Base-by-base conservation (phyloP, 2,329 filamentous ascomycete species). In the Beauveria bassiana region DNA sequence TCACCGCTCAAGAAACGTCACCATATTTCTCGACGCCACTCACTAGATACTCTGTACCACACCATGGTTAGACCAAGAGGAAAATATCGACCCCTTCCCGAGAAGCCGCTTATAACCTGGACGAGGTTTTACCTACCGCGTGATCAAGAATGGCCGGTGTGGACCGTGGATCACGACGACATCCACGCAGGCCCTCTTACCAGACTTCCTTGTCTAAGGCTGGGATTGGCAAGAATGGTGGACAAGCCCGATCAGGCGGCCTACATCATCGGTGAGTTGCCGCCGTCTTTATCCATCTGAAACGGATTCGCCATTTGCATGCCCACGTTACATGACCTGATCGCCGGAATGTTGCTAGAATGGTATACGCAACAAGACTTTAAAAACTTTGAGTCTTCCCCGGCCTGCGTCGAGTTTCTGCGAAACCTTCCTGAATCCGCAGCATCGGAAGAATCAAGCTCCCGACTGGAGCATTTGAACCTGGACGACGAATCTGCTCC, bases 61-160 rank as follows among this genome's bases (percentile, higher is more conserved):
- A 5, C 10, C 31, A 34, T 34, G 31, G 31, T 12, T 34, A 4
- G 3, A 4, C 31, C 10, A 12, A 12, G 10, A 34, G 10, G 10
- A 9, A 34, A 12, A 34, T 4, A 5, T 10, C 31, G 31, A 9
- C 3, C 10, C 31, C 31, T 4, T 34, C 3, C 2, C 31, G 31
- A 34, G 31, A 34, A 34, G 31, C 10, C 9, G 31, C n/a, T 59
- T 3, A 50, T 54, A 34, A 68, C 62, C 20, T 67, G 63, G 66
- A 67, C 66, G 24, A 62, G 65, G 14, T 68, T 68, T 54, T 28
- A 66, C 45, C 63, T 68, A 12, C 65, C 65, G 20, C 61, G 38
- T 20, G 65, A 61, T 26, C 65, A 68, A 51, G 61, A 66, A 46
- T 68, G 66, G 67, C 66, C 67, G 24, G 61, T 20, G 10, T 68